These are phyloP conservation scores for Haplographium delicatum DNA, from an alignment of 495 filamentous ascomycete genomes.

Conservation along the genomic window DNA sequence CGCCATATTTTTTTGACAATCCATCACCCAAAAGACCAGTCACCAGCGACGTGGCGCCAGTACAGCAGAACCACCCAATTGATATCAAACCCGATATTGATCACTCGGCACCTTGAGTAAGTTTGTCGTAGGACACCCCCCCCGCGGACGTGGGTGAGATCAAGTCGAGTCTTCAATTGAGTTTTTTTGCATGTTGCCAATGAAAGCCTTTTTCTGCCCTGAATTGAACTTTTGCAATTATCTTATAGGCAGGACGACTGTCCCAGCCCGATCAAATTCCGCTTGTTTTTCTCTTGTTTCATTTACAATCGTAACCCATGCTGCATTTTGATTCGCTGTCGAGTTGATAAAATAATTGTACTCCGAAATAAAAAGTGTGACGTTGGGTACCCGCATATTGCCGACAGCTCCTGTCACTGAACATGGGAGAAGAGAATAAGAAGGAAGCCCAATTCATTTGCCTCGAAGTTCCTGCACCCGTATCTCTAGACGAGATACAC, in stretches of 20 bases:
- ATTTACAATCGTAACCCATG: conserved; percentile 10
- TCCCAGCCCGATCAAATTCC: conserved; percentile 4
- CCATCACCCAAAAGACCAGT: conserved; percentile 32
- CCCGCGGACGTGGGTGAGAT: conserved; percentile 27
- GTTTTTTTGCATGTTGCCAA: conserved; percentile 28
- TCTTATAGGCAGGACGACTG: conserved; percentile 16
- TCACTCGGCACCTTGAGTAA: conserved; percentile 38
- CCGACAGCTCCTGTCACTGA: conserved; percentile 17
- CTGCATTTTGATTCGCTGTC: conserved; percentile 9
- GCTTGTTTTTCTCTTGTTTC: neutral
- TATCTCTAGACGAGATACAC: conserved; percentile 13
- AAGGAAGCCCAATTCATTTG: conserved; percentile 15
- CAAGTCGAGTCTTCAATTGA: conserved; percentile 18
- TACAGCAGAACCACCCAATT: conserved; percentile 35
- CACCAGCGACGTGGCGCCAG: conserved; percentile 49
- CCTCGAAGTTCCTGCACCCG: conserved; percentile 1
- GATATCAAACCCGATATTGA: conserved; percentile 35
- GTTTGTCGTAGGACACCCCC: conserved; percentile 23
- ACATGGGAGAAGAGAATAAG: conserved; percentile 23
- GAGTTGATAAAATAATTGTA: conserved; percentile 2
- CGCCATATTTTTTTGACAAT: conserved; percentile 23
- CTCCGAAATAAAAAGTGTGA: neutral
- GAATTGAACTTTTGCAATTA: conserved; percentile 21
- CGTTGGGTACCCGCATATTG: conserved; percentile 21
- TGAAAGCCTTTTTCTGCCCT: conserved; percentile 27